phyloP scores from a whole-genome alignment of 371 early-diverging fungal genomes.

The Rhizopus sp. region DNA sequence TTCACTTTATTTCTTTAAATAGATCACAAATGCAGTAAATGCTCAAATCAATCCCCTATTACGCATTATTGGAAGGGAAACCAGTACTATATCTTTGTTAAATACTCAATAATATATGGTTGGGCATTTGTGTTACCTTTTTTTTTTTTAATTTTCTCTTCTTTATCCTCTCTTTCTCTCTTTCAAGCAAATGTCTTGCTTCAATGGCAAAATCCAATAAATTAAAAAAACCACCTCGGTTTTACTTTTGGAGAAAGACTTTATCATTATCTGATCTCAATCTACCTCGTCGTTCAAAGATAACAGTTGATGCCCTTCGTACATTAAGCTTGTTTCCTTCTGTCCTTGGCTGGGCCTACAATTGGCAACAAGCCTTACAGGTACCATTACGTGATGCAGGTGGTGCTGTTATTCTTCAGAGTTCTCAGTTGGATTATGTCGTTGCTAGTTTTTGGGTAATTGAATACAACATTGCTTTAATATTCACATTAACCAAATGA shows the following conservation, averaged over 20 bases:
- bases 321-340: constrained; percentile 56
- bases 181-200: background rate
- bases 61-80: constrained; percentile 16
- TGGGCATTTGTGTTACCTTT: background rate
- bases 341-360: constrained; percentile 48
- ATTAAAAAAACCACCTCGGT: constrained; percentile 21
- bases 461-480: background rate
- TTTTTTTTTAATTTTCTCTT: background rate
- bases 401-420: constrained; percentile 47
- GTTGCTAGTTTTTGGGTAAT: constrained; percentile 62
- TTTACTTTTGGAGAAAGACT: constrained; percentile 33
- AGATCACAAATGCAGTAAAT: constrained; percentile 1
- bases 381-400: constrained; percentile 57
- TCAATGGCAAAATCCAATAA: constrained; percentile 13
- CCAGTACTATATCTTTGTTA: background rate
- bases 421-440: constrained; percentile 58
- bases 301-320: constrained; percentile 46
- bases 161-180: no score
- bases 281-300: constrained; percentile 43
- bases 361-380: constrained; percentile 41
- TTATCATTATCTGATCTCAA: constrained; percentile 42
- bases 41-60: background rate
- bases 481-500: background rate
- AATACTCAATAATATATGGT: no score
- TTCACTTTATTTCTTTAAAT: constrained; percentile 1